These are phyloP conservation scores for Trypethelium eluteriae DNA, from an alignment of 495 filamentous ascomycete genomes.

Conservation along the genomic window DNA sequence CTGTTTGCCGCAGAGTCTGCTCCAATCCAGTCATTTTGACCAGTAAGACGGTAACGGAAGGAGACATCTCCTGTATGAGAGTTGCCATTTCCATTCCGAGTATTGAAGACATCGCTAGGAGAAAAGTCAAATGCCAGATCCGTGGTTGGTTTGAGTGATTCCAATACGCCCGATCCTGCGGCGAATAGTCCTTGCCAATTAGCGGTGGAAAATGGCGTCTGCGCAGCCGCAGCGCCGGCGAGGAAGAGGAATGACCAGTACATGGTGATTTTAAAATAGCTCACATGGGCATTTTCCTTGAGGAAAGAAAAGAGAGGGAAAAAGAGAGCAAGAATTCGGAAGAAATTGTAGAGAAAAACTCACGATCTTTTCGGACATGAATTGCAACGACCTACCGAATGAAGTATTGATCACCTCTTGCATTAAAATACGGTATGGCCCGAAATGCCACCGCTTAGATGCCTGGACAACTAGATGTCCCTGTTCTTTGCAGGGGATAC, in stretches of 20 bases:
- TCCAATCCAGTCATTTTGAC: conserved; percentile 32
- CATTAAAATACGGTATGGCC: not conserved
- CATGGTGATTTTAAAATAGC: not conserved
- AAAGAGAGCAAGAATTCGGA: not conserved
- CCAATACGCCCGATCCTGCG: conserved; percentile 28
- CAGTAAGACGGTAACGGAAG: conserved; percentile 39
- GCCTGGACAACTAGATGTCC: not conserved
- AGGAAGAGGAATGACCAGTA: not conserved
- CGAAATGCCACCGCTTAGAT: not conserved
- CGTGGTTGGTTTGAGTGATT: conserved; percentile 37
- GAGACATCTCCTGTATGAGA: conserved; percentile 49
- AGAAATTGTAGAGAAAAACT: not conserved
- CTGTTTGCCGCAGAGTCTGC: conserved; percentile 38
- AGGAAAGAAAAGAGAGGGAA: not conserved
- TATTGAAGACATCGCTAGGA: conserved; percentile 39
- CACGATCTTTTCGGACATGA: not conserved
- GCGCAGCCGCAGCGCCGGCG: not conserved
- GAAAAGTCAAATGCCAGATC: conserved; percentile 41
- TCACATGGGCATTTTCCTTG: not conserved
- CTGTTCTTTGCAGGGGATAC: too few relatives aligned
- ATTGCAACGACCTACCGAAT: not conserved
- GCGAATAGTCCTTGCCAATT: conserved; percentile 7
- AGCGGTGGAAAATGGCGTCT: not conserved
- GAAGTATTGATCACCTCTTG: not conserved
- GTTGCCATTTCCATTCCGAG: conserved; percentile 39